Percentiles rank a stretch among this genome's conserved stretches.
Conservation (phyloP, 2,329 filamentous ascomycete species). For the Leptosphaerulina australis region DNA sequence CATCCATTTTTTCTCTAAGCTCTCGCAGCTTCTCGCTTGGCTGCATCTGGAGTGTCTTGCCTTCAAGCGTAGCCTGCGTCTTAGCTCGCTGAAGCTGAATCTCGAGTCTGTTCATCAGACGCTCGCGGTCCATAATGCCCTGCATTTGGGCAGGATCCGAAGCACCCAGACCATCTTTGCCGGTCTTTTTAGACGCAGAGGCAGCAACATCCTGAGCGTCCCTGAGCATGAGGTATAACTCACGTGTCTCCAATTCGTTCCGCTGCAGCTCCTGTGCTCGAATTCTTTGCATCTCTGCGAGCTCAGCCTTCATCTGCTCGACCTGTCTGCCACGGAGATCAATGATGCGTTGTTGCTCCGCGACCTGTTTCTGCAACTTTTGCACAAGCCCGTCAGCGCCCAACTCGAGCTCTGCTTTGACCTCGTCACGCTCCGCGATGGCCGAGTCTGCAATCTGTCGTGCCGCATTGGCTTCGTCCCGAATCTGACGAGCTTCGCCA, state of each 20-base stretch:
- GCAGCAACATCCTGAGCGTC: constrained; percentile 96
- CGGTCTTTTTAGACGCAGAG: constrained; percentile 73
- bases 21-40: constrained; percentile 92
- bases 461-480: constrained; percentile 88
- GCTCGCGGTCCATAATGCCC: constrained; percentile 90
- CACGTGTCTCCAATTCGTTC: constrained; percentile 93
- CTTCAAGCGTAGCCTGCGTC: constrained; percentile 96
- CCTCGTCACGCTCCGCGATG: constrained; percentile 94
- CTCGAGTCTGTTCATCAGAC: constrained; percentile 89
- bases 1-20: constrained; percentile 93
- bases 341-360: constrained; percentile 89
- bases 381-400: constrained; percentile 92
- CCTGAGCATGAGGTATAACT: constrained; percentile 96
- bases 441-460: constrained; percentile 94
- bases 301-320: constrained; percentile 85
- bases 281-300: constrained; percentile 83
- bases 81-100: constrained; percentile 96
- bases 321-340: constrained; percentile 85
- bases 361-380: constrained; percentile 91
- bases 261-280: constrained; percentile 90
- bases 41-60: constrained; percentile 81
- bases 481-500: constrained; percentile 87
- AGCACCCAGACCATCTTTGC: constrained; percentile 60
- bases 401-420: constrained; percentile 84
- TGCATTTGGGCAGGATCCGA: constrained; percentile 79